phyloP scores from a whole-genome alignment of 768 basidiomycete species.

The Trametes villosa region DNA sequence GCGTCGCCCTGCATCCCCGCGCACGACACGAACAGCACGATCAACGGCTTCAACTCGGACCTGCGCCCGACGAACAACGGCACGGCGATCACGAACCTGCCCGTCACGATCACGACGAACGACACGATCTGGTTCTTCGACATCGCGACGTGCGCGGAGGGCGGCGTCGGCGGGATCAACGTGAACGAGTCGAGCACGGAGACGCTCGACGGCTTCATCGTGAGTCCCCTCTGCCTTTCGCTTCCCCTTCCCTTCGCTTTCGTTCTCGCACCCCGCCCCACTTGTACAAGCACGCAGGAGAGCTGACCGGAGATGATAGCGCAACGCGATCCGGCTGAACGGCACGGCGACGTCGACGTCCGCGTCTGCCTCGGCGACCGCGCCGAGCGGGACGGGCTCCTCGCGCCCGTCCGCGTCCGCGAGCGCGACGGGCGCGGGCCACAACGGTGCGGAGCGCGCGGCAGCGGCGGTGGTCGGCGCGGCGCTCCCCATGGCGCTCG shows the following conservation, averaged over 20 bases:
- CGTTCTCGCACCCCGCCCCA: no score
- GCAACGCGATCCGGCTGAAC: slow-evolving; percentile 61
- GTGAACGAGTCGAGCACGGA: slow-evolving; percentile 46
- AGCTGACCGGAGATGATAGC: slow-evolving; percentile 38
- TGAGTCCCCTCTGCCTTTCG: slow-evolving; percentile 1
- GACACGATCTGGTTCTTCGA: slow-evolving; percentile 68
- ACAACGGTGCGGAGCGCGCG: slow-evolving; percentile 2
- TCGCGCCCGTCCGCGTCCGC: slow-evolving; percentile 6
- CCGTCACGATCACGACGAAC: slow-evolving; percentile 47
- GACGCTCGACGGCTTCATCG: slow-evolving; percentile 46
- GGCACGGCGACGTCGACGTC: slow-evolving; percentile 44
- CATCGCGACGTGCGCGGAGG: slow-evolving; percentile 53
- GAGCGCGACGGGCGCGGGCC: slow-evolving; percentile 2
- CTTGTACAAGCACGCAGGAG: background rate
- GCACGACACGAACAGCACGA: slow-evolving; percentile 48
- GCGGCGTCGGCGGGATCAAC: slow-evolving; percentile 68
- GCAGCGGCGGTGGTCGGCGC: background rate
- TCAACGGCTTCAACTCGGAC: slow-evolving; percentile 64
- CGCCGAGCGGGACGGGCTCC: slow-evolving; percentile 13
- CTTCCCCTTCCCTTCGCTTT: background rate
- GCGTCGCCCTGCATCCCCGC: slow-evolving; percentile 55
- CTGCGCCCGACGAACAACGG: slow-evolving; percentile 54
- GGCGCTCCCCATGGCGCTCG: background rate
- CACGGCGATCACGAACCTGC: slow-evolving; percentile 47
- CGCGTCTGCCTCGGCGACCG: slow-evolving; percentile 17